Evolutionary conservation across 768 basidiomycete genomes (phyloP), one percentile per base, ranked within the genome.

Genomic region (Termitomyces sp.): DNA sequence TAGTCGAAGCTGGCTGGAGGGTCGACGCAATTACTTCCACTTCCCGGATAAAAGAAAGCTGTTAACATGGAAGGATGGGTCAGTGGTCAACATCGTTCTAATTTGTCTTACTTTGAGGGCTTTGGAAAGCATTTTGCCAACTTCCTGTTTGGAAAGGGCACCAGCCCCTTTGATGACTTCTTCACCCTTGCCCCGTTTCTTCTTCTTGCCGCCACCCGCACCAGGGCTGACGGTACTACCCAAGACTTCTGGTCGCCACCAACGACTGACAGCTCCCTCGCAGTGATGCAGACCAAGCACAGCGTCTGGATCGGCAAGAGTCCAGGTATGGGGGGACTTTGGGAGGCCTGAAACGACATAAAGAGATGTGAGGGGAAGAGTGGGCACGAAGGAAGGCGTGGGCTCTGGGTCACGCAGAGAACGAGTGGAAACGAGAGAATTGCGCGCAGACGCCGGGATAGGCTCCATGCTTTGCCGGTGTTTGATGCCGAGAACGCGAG

Each of bases 11-110:
- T 7, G 95, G 95, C 64, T 95, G 92, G 10, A 95, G 81, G 22
- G 93, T 92, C n/a, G 94, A 93, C 14, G 94, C 92, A 68, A 98
- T 90, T 56, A 98, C 88, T 69, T 95, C 93, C 44, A 95, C 90
- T 70, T 96, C 94, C 54, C 90, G 88, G 36, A 91, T 85, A 71
- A 95, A 94, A 8, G 92, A 92, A 46, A 95, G 85, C 92, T 94
- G 35, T 49, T 18, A 40, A 47, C 20, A 18, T 28, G n/a, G 24
- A 18, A n/a, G n/a, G 24, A 33, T 48, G 20, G 3, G 35, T 50
- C 10, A 40, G 22, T 14, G 11, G 22, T 24, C 6, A 33, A 40
- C 11, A 54, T 52, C 6, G 54, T 53, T 38, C 26, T 18, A 50
- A 53, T 55, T 30, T 52, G 36, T 65, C 71, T 57, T 58, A 90